phyloP scores from a whole-genome alignment of 768 basidiomycete species.

The Saitozyma podzolica region DNA sequence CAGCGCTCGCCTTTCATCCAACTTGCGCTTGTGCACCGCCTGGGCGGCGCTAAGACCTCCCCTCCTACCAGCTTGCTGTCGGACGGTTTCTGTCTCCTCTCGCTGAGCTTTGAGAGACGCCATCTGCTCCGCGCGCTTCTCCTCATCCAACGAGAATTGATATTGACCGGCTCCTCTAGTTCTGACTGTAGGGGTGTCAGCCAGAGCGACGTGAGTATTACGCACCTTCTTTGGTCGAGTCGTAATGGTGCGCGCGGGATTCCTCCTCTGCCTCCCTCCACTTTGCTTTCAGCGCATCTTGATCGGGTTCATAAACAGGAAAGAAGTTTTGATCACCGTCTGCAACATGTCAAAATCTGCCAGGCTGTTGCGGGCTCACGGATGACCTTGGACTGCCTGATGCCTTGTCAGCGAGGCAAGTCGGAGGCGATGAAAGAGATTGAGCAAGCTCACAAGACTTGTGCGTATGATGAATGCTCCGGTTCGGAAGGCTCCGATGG shows the following conservation, averaged over 20 bases:
- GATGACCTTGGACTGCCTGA: constrained; percentile 49
- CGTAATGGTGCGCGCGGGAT: constrained; percentile 78
- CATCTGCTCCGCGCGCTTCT: constrained; percentile 74
- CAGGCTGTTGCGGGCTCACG: constrained; percentile 20
- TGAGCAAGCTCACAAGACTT: constrained; percentile 42
- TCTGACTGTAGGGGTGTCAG: constrained; percentile 58
- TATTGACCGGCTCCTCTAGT: constrained; percentile 89
- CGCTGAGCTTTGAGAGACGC: constrained; percentile 70
- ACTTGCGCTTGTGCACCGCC: constrained; percentile 32
- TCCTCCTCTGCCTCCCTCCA: constrained; percentile 67
- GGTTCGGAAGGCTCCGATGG: not conserved
- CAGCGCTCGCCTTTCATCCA: constrained; percentile 45
- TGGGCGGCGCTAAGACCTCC: constrained; percentile 32
- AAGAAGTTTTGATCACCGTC: constrained; percentile 76
- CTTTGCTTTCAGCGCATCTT: constrained; percentile 57
- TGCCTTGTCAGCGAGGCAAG: not conserved
- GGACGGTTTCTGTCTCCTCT: constrained; percentile 68
- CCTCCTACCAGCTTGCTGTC: constrained; percentile 63
- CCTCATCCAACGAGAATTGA: constrained; percentile 84
- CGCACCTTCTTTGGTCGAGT: constrained; percentile 66
- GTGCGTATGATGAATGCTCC: constrained; percentile 39
- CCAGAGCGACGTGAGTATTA: not conserved
- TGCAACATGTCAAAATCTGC: constrained; percentile 39
- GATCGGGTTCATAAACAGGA: constrained; percentile 81
- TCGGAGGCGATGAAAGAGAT: constrained; percentile 3